Evolutionary conservation across 176 grass and related monocot species (phyloP), one percentile per base, ranked within the genome.

Genomic region (Themeda triandra): DNA sequence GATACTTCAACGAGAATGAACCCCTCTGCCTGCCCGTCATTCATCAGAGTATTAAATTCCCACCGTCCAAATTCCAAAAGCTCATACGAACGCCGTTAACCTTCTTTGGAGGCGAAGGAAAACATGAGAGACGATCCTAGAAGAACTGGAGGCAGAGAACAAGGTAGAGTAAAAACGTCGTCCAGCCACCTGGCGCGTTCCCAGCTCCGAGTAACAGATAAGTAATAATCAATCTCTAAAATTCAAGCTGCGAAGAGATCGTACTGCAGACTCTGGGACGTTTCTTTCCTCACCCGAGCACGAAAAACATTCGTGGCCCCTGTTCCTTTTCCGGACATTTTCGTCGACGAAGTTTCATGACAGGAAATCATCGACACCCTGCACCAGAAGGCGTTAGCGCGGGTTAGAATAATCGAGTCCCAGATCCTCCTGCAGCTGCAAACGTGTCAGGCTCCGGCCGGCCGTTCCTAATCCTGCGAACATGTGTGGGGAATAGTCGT

Each of bases 231-330:
- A 42, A 23, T 84, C 37, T 63, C 54, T 1, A 49, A 14, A 39
- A n/a, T 12, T 25, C 14, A 17, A 39, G 15, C 39, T 25, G 7
- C 29, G 60, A 31, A 9, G 28, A 60, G 48, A 13, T 36, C 7
- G n/a, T 32, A 15, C 36, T 17, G 3, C 8, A 6, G 4, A 39
- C 9, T 10, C 10, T 53, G 40, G 19, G 8, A 81, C 24, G 88
- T 86, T 81, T 42, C 87, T 77, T 89, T 82, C 83, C 24, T 70
- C 66, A 82, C 44, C 19, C 1, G 63, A 49, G 82, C 82, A 81
- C 35, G 83, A 35, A 73, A 86, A 44, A 10, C n/a, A 13, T 33
- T 25, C 63, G 72, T 63, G 82, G 87, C 8, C 17, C 49, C 39
- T 25, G 30, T 76, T 80, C 31, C 24, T 19, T 53, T 30, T 53